These are phyloP conservation scores for Nemania bipapillata DNA, from an alignment of 2,329 filamentous ascomycete genomes.

Conservation along the genomic window DNA sequence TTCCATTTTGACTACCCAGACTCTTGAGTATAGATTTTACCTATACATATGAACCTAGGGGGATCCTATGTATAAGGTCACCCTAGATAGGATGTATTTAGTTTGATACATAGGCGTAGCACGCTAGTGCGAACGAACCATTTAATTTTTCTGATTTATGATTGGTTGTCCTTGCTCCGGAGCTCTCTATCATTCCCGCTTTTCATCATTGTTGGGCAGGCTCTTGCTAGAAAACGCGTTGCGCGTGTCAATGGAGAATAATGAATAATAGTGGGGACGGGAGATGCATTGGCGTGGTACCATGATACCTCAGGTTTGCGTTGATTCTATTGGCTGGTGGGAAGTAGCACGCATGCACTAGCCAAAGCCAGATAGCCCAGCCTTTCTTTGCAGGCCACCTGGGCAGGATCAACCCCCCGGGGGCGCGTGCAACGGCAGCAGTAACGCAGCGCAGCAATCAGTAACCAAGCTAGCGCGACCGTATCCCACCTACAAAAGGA, in stretches of 20 bases:
- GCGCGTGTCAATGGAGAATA: slow-evolving; percentile 32
- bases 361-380: slow-evolving; percentile 24
- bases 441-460: slow-evolving; percentile 58
- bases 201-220: slow-evolving; percentile 2
- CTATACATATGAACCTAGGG: too few species aligned
- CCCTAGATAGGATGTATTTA: too few species aligned
- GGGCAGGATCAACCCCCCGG: slow-evolving; percentile 44
- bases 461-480: slow-evolving; percentile 63
- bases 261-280: slow-evolving; percentile 29
- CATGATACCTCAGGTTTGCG: slow-evolving; percentile 23
- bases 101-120: too few species aligned
- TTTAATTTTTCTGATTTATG: slow-evolving; percentile 15
- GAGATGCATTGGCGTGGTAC: slow-evolving; percentile 23
- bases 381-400: slow-evolving; percentile 20
- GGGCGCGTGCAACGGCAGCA: slow-evolving; percentile 21
- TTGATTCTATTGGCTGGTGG: slow-evolving; percentile 25
- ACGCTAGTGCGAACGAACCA: too few species aligned
- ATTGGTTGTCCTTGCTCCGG: slow-evolving; percentile 29
- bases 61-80: too few species aligned
- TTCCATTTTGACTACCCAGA: not conserved
- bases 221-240: slow-evolving; percentile 24
- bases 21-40: too few species aligned
- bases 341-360: not conserved
- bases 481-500: slow-evolving; percentile 71
- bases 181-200: slow-evolving; percentile 15